Base-by-base conservation (phyloP, 371 early-diverging fungal species). In the Dichotomocladium elegans region DNA sequence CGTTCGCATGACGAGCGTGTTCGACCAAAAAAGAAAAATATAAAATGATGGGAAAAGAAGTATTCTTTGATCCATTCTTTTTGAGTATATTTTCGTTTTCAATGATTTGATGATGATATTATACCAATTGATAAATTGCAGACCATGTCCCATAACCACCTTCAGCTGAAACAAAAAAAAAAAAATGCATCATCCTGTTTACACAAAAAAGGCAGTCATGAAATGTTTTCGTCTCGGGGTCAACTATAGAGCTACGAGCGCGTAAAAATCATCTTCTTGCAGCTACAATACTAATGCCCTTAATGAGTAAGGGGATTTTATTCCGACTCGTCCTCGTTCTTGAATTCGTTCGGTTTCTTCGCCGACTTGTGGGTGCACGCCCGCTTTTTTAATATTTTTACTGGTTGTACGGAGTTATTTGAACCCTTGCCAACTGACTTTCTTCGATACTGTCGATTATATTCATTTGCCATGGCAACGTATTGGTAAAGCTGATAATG, bases 261-360 rank as follows among this genome's bases (percentile, higher is more conserved):
- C 35, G 40, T 40, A 9, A 29, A 26, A 25, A 26, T 29, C 21
- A 5, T 10, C 25, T 46, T 22, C 34, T 40, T 24, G 55, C 28
- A 54, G 37, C 55, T 35, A 54, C 55, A 54, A 54, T 47, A 54
- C 19, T 42, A n/a, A 30, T 41, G 33, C 47, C 55, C 19, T 54
- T 41, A 54, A 54, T 54, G 55, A 54, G 55, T 54, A 29, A 11
- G 33, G 47, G 31, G 19, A 37, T 7, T 6, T 37, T 2, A 17
- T 37, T 0, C 37, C 37, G 12, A n/a, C 37, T n/a, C 37, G n/a
- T 21, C 37, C 17, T 21, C 37, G 15, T 15, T 21, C 37, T 37
- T 37, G 37, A 17, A 17, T 37, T 21, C 17, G 21, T 37, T 21
- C 21, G 17, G 21, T 37, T 21, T 37, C 9, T n/a, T 37, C 37